Conservation (phyloP, 2,329 filamentous ascomycete species). For the Didymella arachidicola region DNA sequence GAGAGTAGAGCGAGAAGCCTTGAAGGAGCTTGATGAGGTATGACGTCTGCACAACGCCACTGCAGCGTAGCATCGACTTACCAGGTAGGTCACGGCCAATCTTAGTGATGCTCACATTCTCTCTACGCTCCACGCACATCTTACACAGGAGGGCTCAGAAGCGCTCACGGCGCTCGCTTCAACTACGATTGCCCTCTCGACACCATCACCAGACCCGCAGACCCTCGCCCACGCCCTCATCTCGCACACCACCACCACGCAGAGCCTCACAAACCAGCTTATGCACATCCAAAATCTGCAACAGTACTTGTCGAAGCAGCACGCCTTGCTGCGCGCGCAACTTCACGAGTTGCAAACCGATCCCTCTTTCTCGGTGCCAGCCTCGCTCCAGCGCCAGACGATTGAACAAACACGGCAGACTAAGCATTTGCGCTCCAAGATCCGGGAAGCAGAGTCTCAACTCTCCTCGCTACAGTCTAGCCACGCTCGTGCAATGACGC, state of each 20-base stretch:
- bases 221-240: conserved; percentile 48
- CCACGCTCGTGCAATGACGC: conserved; percentile 33
- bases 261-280: conserved; percentile 45
- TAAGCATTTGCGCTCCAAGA: conserved; percentile 70
- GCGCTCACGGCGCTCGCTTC: conserved; percentile 50
- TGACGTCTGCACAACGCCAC: conserved; percentile 19
- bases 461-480: conserved; percentile 49
- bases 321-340: conserved; percentile 40
- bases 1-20: conserved; percentile 65
- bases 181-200: conserved; percentile 48
- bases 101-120: conserved; percentile 38
- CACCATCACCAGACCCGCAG: conserved; percentile 37
- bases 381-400: conserved; percentile 72
- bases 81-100: conserved; percentile 31
- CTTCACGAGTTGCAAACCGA: conserved; percentile 42
- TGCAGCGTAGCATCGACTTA: conserved; percentile 21
- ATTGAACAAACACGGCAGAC: conserved; percentile 74
- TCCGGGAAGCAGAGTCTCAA: conserved; percentile 67
- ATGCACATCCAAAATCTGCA: conserved; percentile 46
- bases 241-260: conserved; percentile 40
- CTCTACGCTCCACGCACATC: conserved; percentile 31
- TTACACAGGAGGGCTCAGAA: conserved; percentile 40
- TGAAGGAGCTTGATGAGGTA: conserved; percentile 61
- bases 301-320: conserved; percentile 44
- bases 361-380: conserved; percentile 55